Conservation (phyloP, 306 rosid species). For the Echinosophora koreensis region DNA sequence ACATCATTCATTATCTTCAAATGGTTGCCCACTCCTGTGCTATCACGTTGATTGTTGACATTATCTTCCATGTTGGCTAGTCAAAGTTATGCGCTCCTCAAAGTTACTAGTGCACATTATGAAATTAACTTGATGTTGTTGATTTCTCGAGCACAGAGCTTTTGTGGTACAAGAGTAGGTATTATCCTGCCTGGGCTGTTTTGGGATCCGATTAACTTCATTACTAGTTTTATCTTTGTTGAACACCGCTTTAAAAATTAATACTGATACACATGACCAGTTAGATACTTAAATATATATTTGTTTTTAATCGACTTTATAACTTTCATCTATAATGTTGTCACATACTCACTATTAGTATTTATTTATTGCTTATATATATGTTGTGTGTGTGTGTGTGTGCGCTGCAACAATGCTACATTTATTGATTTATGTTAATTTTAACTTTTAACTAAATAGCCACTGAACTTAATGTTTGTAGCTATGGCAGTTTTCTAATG, state of each 20-base stretch:
- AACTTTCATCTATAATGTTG: not conserved
- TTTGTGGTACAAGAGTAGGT: constrained; percentile 15
- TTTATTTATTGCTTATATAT: not conserved
- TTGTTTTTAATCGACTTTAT: constrained; percentile 9
- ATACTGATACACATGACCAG: not conserved
- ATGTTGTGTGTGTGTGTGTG: too few relatives aligned
- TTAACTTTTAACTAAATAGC: constrained; percentile 8
- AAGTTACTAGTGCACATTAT: not conserved
- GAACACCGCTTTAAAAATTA: not conserved
- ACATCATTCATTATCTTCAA: constrained; percentile 3
- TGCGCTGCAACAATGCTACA: not conserved
- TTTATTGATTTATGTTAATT: not conserved
- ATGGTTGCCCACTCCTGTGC: not conserved
- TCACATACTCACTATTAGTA: not conserved
- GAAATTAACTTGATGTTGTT: not conserved
- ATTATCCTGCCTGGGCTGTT: not conserved
- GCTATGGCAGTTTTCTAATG: constrained; percentile 23
- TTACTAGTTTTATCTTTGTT: not conserved
- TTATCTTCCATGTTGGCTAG: constrained; percentile 4
- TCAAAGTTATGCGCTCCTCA: not conserved
- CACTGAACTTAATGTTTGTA: constrained; percentile 23
- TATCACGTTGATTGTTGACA: not conserved
- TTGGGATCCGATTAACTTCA: constrained; percentile 20
- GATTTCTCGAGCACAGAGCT: not conserved
- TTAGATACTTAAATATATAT: not conserved